These are phyloP conservation scores for Ophiostoma australiae DNA, from an alignment of 2,329 filamentous ascomycete genomes.

Conservation along the genomic window DNA sequence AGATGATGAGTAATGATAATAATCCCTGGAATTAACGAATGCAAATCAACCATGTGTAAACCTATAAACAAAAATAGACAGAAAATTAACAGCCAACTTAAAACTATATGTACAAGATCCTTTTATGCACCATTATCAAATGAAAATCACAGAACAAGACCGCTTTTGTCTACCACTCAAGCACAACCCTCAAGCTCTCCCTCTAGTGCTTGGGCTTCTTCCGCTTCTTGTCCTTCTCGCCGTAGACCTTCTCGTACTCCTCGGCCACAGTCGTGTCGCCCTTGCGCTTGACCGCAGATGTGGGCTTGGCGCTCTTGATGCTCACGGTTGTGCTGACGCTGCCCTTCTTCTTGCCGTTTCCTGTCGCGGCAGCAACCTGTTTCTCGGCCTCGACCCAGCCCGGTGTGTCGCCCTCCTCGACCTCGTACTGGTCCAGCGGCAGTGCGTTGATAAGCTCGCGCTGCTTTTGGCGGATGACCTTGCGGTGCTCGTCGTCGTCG, in stretches of 20 bases:
- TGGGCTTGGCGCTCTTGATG: slow-evolving; percentile 66
- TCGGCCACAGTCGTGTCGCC: slow-evolving; percentile 50
- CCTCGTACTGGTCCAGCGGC: slow-evolving; percentile 77
- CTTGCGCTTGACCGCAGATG: slow-evolving; percentile 61
- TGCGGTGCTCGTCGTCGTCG: slow-evolving; percentile 66
- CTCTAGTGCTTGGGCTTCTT: slow-evolving; percentile 32
- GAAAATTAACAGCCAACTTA: slow-evolving; percentile 13
- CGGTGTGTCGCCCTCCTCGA: slow-evolving; percentile 53
- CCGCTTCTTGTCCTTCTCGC: slow-evolving; percentile 50
- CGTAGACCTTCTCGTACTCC: slow-evolving; percentile 54
- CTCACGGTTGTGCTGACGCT: slow-evolving; percentile 63
- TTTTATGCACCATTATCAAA: slow-evolving; percentile 13
- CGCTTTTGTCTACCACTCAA: neutral
- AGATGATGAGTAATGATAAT: neutral
- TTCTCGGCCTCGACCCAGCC: slow-evolving; percentile 70
- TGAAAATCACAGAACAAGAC: neutral
- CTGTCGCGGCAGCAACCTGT: slow-evolving; percentile 58
- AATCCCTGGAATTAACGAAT: neutral
- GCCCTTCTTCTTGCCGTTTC: slow-evolving; percentile 33
- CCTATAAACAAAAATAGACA: neutral
- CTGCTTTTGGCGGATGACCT: slow-evolving; percentile 63
- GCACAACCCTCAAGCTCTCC: neutral
- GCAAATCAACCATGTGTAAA: neutral
- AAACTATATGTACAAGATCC: slow-evolving; percentile 19
- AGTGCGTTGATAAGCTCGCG: slow-evolving; percentile 84